These are phyloP conservation scores for Chenopodium suecicum DNA, from an alignment of 148 eudicot genomes.

Conservation along the genomic window DNA sequence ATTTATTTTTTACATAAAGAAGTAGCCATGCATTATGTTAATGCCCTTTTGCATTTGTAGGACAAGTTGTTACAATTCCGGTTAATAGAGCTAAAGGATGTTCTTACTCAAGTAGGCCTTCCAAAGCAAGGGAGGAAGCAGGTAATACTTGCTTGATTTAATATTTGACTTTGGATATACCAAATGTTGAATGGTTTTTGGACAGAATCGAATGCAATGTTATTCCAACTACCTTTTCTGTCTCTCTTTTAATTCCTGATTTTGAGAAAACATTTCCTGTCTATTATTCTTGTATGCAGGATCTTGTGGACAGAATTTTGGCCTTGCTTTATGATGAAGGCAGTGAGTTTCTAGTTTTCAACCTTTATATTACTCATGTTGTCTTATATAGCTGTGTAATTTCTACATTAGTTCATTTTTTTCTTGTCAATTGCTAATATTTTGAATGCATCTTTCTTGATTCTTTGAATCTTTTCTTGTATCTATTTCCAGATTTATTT, in stretches of 20 bases:
- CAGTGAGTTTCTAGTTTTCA: constrained; percentile 47
- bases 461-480: not conserved
- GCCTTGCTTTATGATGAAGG: constrained; percentile 73
- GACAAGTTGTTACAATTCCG: constrained; percentile 38
- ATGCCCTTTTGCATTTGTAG: constrained; percentile 22
- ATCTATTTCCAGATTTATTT: not conserved
- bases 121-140: constrained; percentile 55
- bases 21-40: not conserved
- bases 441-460: not conserved
- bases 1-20: not conserved
- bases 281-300: constrained; percentile 43
- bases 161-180: not conserved
- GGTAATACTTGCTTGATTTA: constrained; percentile 21
- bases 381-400: constrained; percentile 12
- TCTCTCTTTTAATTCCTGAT: not conserved
- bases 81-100: constrained; percentile 47
- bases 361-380: constrained; percentile 9
- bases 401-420: not conserved
- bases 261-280: not conserved
- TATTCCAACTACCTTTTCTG: not conserved
- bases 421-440: not conserved
- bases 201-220: not conserved
- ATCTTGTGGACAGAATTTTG: constrained; percentile 73
- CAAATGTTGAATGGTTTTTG: constrained; percentile 6
- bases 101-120: constrained; percentile 39